Evolutionary conservation across 1,284 basidiomycete species (phyloP).

Genomic region (Tilletia caries): DNA sequence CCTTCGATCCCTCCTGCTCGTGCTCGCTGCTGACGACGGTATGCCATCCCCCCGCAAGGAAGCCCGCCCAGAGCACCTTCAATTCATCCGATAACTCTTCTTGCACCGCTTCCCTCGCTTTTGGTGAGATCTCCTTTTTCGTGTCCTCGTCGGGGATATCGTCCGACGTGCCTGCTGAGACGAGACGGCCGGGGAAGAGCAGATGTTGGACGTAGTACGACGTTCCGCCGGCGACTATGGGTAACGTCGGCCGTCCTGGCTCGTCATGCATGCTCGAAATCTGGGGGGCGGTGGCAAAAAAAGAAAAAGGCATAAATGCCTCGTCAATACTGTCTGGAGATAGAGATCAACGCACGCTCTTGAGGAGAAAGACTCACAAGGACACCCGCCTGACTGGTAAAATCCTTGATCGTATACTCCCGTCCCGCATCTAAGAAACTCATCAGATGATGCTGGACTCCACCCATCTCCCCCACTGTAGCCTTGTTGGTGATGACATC

Average conservation of each 20-base stretch:
- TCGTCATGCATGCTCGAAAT: slow-evolving; percentile 63
- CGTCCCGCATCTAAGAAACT: slow-evolving; percentile 77
- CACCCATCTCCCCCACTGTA: slow-evolving; percentile 69
- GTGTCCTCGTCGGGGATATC: neutral
- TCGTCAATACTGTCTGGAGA: no score
- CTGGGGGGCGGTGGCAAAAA: no score
- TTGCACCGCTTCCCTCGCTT: no score
- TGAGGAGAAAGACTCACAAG: slow-evolving; percentile 57
- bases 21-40: no score
- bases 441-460: slow-evolving; percentile 84
- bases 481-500: slow-evolving; percentile 96
- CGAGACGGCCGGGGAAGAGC: slow-evolving; percentile 55
- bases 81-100: no score
- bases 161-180: slow-evolving; percentile 19
- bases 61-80: no score
- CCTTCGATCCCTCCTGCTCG: no score
- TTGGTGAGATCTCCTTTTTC: no score
- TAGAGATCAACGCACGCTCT: no score
- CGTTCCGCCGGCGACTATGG: slow-evolving; percentile 90
- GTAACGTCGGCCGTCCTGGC: slow-evolving; percentile 64
- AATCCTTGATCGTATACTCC: slow-evolving; percentile 66
- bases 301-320: no score
- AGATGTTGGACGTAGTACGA: slow-evolving; percentile 97
- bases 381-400: slow-evolving; percentile 21
- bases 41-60: no score